These are phyloP conservation scores for Sarcodon sp. DNA, from an alignment of 768 basidiomycete genomes.

Conservation along the genomic window DNA sequence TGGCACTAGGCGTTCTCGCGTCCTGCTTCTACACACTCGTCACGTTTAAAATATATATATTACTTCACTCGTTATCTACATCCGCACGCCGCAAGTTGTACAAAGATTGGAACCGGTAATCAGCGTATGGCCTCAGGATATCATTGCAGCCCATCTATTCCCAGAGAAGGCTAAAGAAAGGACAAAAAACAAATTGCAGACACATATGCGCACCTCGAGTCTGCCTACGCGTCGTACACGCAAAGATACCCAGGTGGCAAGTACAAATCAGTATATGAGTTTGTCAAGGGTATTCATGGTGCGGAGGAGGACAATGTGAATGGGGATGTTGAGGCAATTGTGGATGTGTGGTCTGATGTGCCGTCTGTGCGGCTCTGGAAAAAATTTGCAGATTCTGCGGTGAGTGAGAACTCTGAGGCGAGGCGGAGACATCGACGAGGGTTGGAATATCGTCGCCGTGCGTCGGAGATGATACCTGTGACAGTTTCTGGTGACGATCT, in stretches of 20 bases:
- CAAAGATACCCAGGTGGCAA: constrained; percentile 46
- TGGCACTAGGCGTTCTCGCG: too few species aligned
- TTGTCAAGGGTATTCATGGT: constrained; percentile 48
- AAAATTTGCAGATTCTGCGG: constrained; percentile 61
- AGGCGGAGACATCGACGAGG: constrained; percentile 46
- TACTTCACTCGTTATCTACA: too few species aligned
- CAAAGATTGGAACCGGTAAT: too few species aligned
- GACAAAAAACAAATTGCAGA: constrained; percentile 29
- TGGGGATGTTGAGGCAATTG: constrained; percentile 43
- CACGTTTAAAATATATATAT: too few species aligned
- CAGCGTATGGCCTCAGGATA: constrained; percentile 11
- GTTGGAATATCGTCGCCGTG: constrained; percentile 65
- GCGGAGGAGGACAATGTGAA: constrained; percentile 15
- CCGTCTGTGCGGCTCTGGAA: constrained; percentile 49
- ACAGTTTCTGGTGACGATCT: not conserved
- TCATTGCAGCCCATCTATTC: too few species aligned
- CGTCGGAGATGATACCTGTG: constrained; percentile 16
- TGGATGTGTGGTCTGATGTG: constrained; percentile 88
- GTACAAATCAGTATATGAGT: constrained; percentile 48
- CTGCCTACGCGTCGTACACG: constrained; percentile 55
- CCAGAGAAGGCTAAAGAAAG: too few species aligned
- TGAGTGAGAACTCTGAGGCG: constrained; percentile 31
- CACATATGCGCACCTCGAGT: constrained; percentile 77
- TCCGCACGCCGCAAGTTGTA: too few species aligned
- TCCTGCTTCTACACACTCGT: too few species aligned